Conservation (phyloP, 495 filamentous ascomycete genomes). For the Penicillium longicatenatum region DNA sequence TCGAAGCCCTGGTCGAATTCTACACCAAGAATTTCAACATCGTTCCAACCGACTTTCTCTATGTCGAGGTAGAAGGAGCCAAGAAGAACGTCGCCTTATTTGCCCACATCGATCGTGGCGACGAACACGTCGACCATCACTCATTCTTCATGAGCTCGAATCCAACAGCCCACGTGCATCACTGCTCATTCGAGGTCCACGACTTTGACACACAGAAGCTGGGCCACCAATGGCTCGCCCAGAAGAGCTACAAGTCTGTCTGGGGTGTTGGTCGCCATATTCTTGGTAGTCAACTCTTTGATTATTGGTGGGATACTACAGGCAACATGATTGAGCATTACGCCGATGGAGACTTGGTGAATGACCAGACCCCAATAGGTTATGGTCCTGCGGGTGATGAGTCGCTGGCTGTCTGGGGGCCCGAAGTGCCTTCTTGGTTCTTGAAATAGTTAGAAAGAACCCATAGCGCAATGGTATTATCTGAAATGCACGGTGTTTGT, state of each 20-base stretch:
- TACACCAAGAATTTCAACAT: constrained; percentile 72
- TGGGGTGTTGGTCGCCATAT: constrained; percentile 80
- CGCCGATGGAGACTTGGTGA: constrained; percentile 67
- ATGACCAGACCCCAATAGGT: constrained; percentile 55
- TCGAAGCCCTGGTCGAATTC: constrained; percentile 57
- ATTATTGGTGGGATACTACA: constrained; percentile 71
- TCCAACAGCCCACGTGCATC: constrained; percentile 63
- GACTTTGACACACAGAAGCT: constrained; percentile 76
- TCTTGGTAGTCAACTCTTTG: constrained; percentile 74
- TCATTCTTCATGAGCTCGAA: constrained; percentile 66
- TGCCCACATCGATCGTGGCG: constrained; percentile 64
- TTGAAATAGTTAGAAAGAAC: not conserved
- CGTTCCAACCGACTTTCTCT: constrained; percentile 46
- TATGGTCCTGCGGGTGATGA: constrained; percentile 30
- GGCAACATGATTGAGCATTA: constrained; percentile 70
- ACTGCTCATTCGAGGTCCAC: constrained; percentile 72
- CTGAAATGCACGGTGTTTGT: too few relatives aligned
- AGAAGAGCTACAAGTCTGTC: constrained; percentile 64
- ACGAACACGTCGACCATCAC: constrained; percentile 68
- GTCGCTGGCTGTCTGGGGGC: constrained; percentile 35
- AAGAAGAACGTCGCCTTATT: constrained; percentile 59
- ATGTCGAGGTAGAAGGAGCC: constrained; percentile 21
- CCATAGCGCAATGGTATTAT: too few relatives aligned
- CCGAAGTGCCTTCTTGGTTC: constrained; percentile 25
- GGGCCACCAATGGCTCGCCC: constrained; percentile 69